Evolutionary conservation across 140 eudicot genomes (phyloP), one percentile per base, ranked within the genome.

Genomic region (Flaveria floridana): DNA sequence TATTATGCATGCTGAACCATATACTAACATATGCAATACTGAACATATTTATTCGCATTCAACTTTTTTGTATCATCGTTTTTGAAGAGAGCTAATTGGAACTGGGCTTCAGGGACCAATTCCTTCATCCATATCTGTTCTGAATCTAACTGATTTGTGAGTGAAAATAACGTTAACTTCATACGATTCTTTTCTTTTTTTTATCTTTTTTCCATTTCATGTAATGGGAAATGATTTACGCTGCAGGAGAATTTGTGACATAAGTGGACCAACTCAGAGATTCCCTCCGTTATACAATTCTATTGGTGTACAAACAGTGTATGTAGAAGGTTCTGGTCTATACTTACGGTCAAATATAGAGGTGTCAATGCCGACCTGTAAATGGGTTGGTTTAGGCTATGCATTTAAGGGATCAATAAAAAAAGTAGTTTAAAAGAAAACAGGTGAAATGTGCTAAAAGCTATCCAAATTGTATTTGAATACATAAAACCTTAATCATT

Each of bases 101-200:
- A 82, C 87, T 72, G 96, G 97, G 46, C 68, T 91, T 76, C 86
- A 47, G 71, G 97, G 97, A 55, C 96, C 92, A 12, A 91, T 91
- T 78, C 97, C 96, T 16, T 76, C 83, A 65, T 76, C 39, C 65
- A 85, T 91, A 65, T 86, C 92, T 44, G 76, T 83, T 82, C 82
- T 83, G 37, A 63, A 78, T 61, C 65, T 91, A 73, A 46, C 48
- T 23, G 83, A 84, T 25, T 39, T 91, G 97, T 88, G 81, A 91
- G 95, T 86, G 50, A 52, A 71, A 6, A 55, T 53, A 5, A 25
- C 2, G 58, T 47, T 2, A 15, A 64, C 39, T 28, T 53, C 68
- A 26, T 16, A 7, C 19, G 58, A 21, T 9, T 11, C 41, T 37
- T 55, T 39, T 62, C 18, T 52, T 46, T 70, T 7, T 14, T 70